Evolutionary conservation across 441 rosid species (phyloP), one percentile per base, ranked within the genome.

Genomic region (Manihot esculenta): DNA sequence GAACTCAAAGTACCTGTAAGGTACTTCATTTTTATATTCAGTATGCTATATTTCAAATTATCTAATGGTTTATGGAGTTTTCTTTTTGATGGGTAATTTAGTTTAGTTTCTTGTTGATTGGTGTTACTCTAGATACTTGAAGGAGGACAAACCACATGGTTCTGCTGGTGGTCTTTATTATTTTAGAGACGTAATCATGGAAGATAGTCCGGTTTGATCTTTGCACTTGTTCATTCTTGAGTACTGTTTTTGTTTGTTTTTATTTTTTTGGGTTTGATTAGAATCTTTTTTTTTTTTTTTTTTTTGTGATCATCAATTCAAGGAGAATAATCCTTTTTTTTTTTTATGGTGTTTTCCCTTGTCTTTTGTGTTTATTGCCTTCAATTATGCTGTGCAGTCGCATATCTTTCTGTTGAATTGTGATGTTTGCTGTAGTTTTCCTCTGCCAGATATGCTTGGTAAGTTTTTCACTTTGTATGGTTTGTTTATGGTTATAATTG

Each of bases 401-500:
- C 92, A 91, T 72, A 79, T 91, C 51, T 83, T 88, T 81, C 80
- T 89, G 73, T 74, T 89, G 58, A 91, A 89, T 62, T 89, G 93
- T 70, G 95, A 89, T 77, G 95, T 91, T 78, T 91, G 97, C 81
- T 91, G 97, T 80, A 86, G 77, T 77, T 92, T 89, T 75, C 97
- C 94, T 49, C 85, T 92, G 73, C 78, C 78, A 57, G 81, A 81
- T 35, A 87, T 89, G 85, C 90, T 91, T 30, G 93, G 97, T 89
- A 78, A 78, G 62, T 77, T 72, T 61, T 68, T 26, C 56, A 13
- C 11, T 70, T 57, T 45, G 33, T 59, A 38, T 1, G 57, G 35
- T 20, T 59, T 63, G 10, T 65, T 30, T 15, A 44, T 15, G 5
- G 18, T 10, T 58, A 24, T 51, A 15, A 18, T 35, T 50, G 15